Evolutionary conservation across 139 green algal genomes (phyloP), one percentile per base, ranked within the genome.

Genomic region (Trebouxia sp.): DNA sequence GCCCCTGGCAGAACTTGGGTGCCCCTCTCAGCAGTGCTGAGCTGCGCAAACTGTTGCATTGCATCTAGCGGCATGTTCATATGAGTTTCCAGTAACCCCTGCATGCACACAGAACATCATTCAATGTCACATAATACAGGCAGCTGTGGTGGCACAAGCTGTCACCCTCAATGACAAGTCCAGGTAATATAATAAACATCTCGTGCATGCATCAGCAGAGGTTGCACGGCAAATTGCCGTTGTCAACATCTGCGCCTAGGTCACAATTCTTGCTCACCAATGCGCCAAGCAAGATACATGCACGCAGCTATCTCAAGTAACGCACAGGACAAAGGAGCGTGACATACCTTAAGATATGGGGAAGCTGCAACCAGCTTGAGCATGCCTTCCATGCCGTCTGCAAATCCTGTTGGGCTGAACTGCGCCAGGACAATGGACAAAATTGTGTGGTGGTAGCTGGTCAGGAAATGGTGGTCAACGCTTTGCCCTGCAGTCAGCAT

Each of bases 391-490:
- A 77, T 77, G 39, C 67, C 67, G 0, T 37, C 67, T 8, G 26
- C 7, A 3, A 56, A 51, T 38, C 67, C 41, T 32, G 53, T 53
- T 28, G 39, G 26, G 42, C 41, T 56, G 67, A 77, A 77, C 67
- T 77, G 67, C 1, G 67, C 67, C 26, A 77, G 67, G n/a, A 51
- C 14, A 1, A 55, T 77, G 41, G 39, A 51, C 67, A 77, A 7
- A 11, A 77, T 51, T 39, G 67, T 39, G 7, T 53, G 26, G 8
- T 77, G 67, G 22, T 77, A 77, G 67, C 67, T 53, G 41, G 67
- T 77, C 67, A 77, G 42, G 26, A 51, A 77, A 22, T 77, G 67
- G 39, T 77, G 67, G 28, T 51, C 41, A 9, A 77, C 28, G 39
- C 67, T 77, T 6, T 53, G 41, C 10, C 67, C 67, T 77, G 41